A percentile compares a stretch with the other conserved stretches of the same genome.
Evolutionary conservation across 2,329 filamentous ascomycete genomes (phyloP).

Genomic region (Nemania bipapillata): DNA sequence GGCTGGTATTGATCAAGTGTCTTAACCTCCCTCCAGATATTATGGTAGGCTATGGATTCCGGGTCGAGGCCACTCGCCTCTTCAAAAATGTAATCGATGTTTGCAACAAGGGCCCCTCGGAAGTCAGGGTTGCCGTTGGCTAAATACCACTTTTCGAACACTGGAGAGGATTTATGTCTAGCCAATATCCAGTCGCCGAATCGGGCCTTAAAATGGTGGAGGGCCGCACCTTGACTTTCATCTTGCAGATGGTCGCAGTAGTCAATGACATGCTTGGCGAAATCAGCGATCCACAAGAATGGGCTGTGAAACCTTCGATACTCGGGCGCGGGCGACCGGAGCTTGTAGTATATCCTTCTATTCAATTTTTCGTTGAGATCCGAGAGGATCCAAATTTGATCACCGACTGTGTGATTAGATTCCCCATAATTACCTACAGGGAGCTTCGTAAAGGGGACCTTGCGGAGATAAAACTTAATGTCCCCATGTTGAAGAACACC

Average conservation of each 20-base stretch:
- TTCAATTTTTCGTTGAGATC: constrained; percentile 52
- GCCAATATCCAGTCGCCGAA: constrained; percentile 69
- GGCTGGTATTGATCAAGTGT: constrained; percentile 52
- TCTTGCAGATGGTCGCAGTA: constrained; percentile 61
- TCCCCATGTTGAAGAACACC: constrained; percentile 65
- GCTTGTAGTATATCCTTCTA: constrained; percentile 70
- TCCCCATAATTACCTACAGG: constrained; percentile 74
- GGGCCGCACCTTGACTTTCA: constrained; percentile 54
- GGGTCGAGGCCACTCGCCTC: constrained; percentile 65
- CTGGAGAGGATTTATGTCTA: constrained; percentile 56
- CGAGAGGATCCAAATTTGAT: constrained; percentile 73
- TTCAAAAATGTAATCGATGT: constrained; percentile 72
- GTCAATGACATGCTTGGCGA: constrained; percentile 78
- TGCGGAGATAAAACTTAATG: constrained; percentile 62
- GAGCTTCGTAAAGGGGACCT: constrained; percentile 66
- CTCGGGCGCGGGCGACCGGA: constrained; percentile 65
- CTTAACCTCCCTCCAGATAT: constrained; percentile 66
- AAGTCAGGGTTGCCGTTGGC: constrained; percentile 68
- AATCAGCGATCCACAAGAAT: constrained; percentile 76
- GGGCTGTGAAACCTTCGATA: constrained; percentile 71
- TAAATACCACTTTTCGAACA: constrained; percentile 66
- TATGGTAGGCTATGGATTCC: constrained; percentile 52
- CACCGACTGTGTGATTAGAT: constrained; percentile 58
- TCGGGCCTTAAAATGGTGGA: constrained; percentile 65
- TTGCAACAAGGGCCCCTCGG: constrained; percentile 66